These are phyloP conservation scores for Euphorbia corollata DNA, from an alignment of 441 rosid genomes.

Conservation along the genomic window DNA sequence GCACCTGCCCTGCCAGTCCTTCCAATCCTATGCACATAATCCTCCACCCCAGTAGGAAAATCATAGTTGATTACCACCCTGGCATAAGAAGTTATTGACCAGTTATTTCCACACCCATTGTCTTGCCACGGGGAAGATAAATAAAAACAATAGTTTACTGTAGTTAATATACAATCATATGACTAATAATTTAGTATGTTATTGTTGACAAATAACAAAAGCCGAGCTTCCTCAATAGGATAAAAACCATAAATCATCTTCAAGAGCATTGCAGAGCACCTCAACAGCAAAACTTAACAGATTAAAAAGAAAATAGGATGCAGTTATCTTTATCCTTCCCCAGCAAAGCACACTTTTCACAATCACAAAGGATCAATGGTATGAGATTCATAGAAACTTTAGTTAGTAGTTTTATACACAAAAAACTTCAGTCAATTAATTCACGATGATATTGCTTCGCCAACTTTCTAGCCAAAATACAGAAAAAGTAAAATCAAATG, in stretches of 20 bases:
- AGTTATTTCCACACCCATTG: neutral
- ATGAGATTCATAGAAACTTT: neutral
- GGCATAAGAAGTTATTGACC: slow-evolving; percentile 18
- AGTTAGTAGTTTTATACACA: neutral
- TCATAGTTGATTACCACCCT: slow-evolving; percentile 94
- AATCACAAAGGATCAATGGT: neutral
- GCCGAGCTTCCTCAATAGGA: neutral
- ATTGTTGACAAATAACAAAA: neutral
- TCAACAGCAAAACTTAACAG: neutral
- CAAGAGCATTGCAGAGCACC: neutral
- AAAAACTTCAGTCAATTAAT: neutral
- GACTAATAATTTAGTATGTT: neutral
- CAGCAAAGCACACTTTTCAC: neutral
- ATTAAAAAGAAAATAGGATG: neutral
- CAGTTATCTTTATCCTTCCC: neutral
- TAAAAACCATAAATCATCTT: neutral
- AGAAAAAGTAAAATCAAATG: neutral
- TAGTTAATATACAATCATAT: neutral
- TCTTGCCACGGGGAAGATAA: neutral
- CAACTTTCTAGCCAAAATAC: neutral
- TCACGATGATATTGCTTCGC: neutral
- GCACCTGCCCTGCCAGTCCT: slow-evolving; percentile 99
- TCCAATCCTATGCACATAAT: slow-evolving; percentile 96
- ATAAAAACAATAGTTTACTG: neutral
- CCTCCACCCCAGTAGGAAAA: slow-evolving; percentile 95